phyloP scores from a whole-genome alignment of 192 early-diverging fungal genomes.

The Podochytrium sp. region DNA sequence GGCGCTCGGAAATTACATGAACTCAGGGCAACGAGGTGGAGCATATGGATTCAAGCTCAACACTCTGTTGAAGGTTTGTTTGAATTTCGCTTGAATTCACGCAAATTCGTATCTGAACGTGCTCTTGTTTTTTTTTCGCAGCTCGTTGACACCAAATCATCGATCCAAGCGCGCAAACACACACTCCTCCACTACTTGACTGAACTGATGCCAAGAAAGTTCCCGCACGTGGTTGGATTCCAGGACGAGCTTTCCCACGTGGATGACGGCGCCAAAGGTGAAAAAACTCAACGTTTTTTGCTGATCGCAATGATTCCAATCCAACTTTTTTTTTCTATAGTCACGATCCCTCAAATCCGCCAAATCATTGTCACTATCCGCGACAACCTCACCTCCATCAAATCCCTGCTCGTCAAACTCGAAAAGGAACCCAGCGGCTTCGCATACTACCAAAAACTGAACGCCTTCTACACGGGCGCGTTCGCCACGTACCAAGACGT shows the following conservation, averaged over 20 bases:
- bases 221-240: constrained; percentile 46
- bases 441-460: constrained; percentile 35
- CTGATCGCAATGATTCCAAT: no score
- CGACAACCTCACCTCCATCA: constrained; percentile 43
- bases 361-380: constrained; percentile 39
- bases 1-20: constrained; percentile 61
- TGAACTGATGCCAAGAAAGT: constrained; percentile 50
- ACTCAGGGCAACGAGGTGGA: constrained; percentile 52
- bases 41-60: constrained; percentile 58
- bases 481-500: constrained; percentile 35
- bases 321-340: constrained; percentile 20
- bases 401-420: constrained; percentile 41
- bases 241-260: constrained; percentile 43
- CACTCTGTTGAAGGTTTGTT: constrained; percentile 52
- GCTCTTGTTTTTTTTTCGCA: background rate
- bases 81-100: constrained; percentile 1
- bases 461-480: constrained; percentile 37
- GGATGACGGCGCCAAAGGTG: constrained; percentile 55
- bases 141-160: constrained; percentile 55
- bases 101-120: background rate
- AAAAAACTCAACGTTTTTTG: background rate
- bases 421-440: constrained; percentile 35
- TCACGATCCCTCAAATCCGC: constrained; percentile 47
- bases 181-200: constrained; percentile 55
- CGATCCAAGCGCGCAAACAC: constrained; percentile 42